Evolutionary conservation across 495 filamentous ascomycete species (phyloP).

Genomic region (Xanthoparmelia taractica): DNA sequence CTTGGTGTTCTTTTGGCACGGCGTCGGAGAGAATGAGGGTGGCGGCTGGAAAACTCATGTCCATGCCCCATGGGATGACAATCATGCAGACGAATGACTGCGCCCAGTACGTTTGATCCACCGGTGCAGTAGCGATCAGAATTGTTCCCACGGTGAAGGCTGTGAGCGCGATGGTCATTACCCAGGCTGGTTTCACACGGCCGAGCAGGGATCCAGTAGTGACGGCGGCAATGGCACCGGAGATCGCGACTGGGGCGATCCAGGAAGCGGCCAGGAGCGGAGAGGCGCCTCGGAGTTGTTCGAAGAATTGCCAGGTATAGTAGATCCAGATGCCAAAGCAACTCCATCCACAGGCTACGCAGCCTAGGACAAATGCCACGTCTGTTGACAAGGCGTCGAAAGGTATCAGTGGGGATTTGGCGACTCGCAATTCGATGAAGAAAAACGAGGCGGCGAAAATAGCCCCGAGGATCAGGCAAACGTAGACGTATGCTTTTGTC

Average conservation of each 20-base stretch:
- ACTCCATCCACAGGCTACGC: slow-evolving; percentile 42
- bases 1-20: slow-evolving; percentile 37
- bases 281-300: slow-evolving; percentile 29
- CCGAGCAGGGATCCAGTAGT: slow-evolving; percentile 39
- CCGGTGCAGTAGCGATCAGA: slow-evolving; percentile 33
- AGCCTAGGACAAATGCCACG: slow-evolving; percentile 39
- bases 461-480: slow-evolving; percentile 40
- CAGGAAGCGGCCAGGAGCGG: slow-evolving; percentile 37
- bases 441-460: slow-evolving; percentile 37
- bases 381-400: slow-evolving; percentile 34
- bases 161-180: slow-evolving; percentile 46
- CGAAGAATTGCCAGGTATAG: slow-evolving; percentile 40
- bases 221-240: slow-evolving; percentile 37
- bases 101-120: slow-evolving; percentile 40
- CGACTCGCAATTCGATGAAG: slow-evolving; percentile 34
- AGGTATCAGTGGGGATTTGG: slow-evolving; percentile 39
- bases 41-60: slow-evolving; percentile 36
- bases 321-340: slow-evolving; percentile 44
- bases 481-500: slow-evolving; percentile 39
- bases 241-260: slow-evolving; percentile 32
- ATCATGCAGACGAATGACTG: slow-evolving; percentile 41
- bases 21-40: slow-evolving; percentile 33
- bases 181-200: slow-evolving; percentile 32
- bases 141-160: slow-evolving; percentile 37
- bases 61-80: slow-evolving; percentile 49